These are phyloP conservation scores for Penicillium macrosclerotiorum DNA, from an alignment of 495 filamentous ascomycete genomes.

Conservation along the genomic window DNA sequence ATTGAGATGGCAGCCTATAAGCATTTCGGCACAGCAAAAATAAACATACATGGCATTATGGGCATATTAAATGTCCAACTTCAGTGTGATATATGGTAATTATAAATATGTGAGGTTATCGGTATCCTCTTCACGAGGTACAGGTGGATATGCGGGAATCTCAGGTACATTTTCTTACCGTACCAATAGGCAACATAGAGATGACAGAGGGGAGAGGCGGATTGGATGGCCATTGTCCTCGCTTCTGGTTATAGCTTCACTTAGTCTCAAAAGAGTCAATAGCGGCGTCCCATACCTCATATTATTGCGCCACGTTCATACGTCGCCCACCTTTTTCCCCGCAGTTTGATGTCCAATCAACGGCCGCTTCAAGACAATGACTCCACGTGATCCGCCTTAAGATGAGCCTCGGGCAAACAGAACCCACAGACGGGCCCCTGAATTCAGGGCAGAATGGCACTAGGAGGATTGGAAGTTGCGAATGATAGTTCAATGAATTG, in stretches of 20 bases:
- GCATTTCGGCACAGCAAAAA: neutral
- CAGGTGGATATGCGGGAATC: neutral
- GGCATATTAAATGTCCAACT: conserved; percentile 6
- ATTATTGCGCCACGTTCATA: too few relatives aligned
- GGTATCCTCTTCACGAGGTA: neutral
- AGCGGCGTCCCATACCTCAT: too few relatives aligned
- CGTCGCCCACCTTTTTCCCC: neutral
- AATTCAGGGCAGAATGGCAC: neutral
- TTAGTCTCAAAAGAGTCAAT: too few relatives aligned
- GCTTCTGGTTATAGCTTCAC: too few relatives aligned
- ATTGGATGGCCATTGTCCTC: too few relatives aligned
- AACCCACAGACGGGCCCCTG: conserved; percentile 1
- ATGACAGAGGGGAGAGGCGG: too few relatives aligned
- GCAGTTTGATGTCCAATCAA: neutral
- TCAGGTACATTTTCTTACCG: too few relatives aligned
- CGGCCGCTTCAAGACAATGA: neutral
- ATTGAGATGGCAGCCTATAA: conserved; percentile 8
- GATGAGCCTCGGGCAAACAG: conserved; percentile 5
- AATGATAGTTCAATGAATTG: neutral
- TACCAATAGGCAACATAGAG: too few relatives aligned
- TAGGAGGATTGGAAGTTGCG: neutral
- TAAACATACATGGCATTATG: conserved; percentile 6
- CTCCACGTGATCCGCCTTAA: conserved; percentile 15
- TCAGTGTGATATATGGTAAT: conserved; percentile 1
- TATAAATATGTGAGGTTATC: conserved; percentile 1